phyloP scores from a whole-genome alignment of 768 basidiomycete genomes.

The Crepidotus variabilis region DNA sequence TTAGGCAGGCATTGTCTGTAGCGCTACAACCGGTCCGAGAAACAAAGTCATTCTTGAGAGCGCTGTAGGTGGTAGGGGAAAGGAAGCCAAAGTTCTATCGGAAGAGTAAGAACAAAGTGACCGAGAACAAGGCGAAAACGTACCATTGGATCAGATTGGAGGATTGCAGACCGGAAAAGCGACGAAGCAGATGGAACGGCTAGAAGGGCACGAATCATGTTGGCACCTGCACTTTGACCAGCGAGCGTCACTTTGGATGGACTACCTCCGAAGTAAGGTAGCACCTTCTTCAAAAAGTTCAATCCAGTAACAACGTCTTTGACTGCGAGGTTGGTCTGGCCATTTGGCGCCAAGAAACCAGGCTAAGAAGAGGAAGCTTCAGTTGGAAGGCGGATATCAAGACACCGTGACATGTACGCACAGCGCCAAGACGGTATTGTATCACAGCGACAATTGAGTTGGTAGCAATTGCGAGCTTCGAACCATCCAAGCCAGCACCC shows the following conservation, averaged over 20 bases:
- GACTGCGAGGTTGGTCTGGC: conserved; percentile 68
- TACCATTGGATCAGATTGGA: conserved; percentile 89
- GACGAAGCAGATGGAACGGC: conserved; percentile 66
- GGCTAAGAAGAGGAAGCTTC: conserved; percentile 38
- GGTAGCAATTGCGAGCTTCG: conserved; percentile 64
- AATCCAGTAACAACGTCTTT: conserved; percentile 66
- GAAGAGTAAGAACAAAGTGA: conserved; percentile 3
- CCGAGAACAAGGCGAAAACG: conserved; percentile 10
- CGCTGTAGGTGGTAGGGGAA: conserved; percentile 45
- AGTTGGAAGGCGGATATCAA: not conserved
- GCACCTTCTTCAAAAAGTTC: conserved; percentile 52
- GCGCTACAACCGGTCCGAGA: conserved; percentile 41
- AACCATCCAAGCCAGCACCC: conserved; percentile 72
- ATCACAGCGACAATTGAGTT: conserved; percentile 77
- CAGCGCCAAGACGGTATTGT: conserved; percentile 81
- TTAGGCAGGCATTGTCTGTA: conserved; percentile 46
- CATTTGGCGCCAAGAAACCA: conserved; percentile 71
- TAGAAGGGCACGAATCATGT: conserved; percentile 72
- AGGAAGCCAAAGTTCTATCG: conserved; percentile 71
- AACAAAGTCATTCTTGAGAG: conserved; percentile 52
- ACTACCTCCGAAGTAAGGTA: conserved; percentile 67
- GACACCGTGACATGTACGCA: conserved; percentile 29
- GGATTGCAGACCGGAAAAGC: conserved; percentile 72
- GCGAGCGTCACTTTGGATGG: conserved; percentile 65
- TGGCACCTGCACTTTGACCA: conserved; percentile 81